Percentiles rank a stretch among this genome's conserved stretches.
Conservation (phyloP, 176 grass and related monocot genomes). For the Eleusine indica region DNA sequence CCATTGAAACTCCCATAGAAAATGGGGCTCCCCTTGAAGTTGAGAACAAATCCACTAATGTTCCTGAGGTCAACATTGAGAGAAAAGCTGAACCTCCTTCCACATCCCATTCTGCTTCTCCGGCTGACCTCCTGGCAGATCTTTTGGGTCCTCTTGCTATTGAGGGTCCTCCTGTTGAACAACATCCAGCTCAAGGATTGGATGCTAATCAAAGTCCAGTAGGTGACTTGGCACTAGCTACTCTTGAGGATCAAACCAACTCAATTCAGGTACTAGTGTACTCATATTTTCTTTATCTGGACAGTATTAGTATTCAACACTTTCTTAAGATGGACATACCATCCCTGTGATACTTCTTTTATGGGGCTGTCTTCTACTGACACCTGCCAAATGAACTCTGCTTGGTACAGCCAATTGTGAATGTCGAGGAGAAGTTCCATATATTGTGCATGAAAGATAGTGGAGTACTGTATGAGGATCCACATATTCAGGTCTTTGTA, state of each 20-base stretch:
- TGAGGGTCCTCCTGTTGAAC: slow-evolving; percentile 77
- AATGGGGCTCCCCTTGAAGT: slow-evolving; percentile 64
- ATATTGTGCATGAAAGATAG: slow-evolving; percentile 94
- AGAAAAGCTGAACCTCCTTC: slow-evolving; percentile 59
- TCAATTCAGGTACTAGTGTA: slow-evolving; percentile 73
- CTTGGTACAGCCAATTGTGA: slow-evolving; percentile 71
- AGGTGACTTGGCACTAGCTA: slow-evolving; percentile 85
- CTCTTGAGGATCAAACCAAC: slow-evolving; percentile 79
- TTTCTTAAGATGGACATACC: neutral
- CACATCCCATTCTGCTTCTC: slow-evolving; percentile 47
- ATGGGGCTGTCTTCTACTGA: slow-evolving; percentile 24
- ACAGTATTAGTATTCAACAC: neutral
- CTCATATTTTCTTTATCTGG: slow-evolving; percentile 8
- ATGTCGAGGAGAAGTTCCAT: slow-evolving; percentile 86
- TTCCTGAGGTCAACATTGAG: slow-evolving; percentile 39
- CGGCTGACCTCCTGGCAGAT: slow-evolving; percentile 86
- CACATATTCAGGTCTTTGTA: slow-evolving; percentile 82
- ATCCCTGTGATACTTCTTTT: slow-evolving; percentile 7
- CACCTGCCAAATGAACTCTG: slow-evolving; percentile 37
- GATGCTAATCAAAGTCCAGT: slow-evolving; percentile 61
- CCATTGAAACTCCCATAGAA: slow-evolving; percentile 53
- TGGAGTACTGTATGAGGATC: slow-evolving; percentile 92
- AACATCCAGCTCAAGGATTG: slow-evolving; percentile 49
- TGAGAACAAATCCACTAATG: slow-evolving; percentile 36
- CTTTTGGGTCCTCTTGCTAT: slow-evolving; percentile 96